Base-by-base conservation (phyloP, 169 alveolate species). In the Besnoitia besnoiti region DNA sequence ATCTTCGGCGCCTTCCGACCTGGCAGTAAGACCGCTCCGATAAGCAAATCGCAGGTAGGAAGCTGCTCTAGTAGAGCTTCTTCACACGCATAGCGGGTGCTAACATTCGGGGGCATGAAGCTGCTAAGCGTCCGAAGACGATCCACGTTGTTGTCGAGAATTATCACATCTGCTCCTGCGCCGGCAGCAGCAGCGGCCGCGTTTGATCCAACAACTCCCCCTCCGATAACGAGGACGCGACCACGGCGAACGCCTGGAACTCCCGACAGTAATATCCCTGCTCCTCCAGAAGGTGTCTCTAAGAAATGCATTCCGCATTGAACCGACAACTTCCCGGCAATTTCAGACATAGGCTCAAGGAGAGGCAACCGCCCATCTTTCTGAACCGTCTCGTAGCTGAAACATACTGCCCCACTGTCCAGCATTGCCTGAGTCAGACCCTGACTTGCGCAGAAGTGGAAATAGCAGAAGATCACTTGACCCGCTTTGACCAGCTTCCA, bases 161-260 rank as follows among this genome's bases (percentile, higher is more conserved):
- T 51, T 21, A 87, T 80, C 12, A 89, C 93, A 0, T 73, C 67
- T 0, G 95, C 95, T 0, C 93, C 93, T 30, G 85, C 19, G 14
- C 95, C 95, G 1, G 91, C 89, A 1, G 93, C 95, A 14, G 73
- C 82, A 27, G 47, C 21, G 21, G 95, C 95, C 35, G 95, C 92
- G 44, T 42, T 67, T n/a, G 80, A 21, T 19, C 95, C 95, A 12
- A 85, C 95, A 8, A 92, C 89, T 12, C 95, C 95, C 0, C 95
- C 95, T 2, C 95, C 95, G 10, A 92, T 42, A 27, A 92, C 33
- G 1, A 92, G 49, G 33, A 92, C 92, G 8, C 67, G 62, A 5
- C 93, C 95, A 1, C 73, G 75, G 16, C 79, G 62, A 30, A 92
- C 95, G 40, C 95, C 95, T 37, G 95, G 95, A 0, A 92, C 80